Percentiles rank a stretch among this genome's conserved stretches.
Evolutionary conservation across 352 stramenopile species (phyloP).

Genomic region (Phytophthora foliorum): DNA sequence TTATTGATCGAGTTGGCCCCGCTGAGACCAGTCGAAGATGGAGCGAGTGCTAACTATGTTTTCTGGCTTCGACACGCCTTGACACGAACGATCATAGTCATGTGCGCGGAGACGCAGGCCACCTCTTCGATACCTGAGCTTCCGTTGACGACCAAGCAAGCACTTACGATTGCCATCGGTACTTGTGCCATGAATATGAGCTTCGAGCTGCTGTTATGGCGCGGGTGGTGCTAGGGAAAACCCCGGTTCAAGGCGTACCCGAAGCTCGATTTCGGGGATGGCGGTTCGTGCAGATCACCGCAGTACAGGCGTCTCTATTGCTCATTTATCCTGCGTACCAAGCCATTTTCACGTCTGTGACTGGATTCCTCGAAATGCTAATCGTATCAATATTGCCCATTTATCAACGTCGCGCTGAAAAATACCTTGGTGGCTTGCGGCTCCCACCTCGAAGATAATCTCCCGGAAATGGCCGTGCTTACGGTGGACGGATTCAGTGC

Average conservation of each 20-base stretch:
- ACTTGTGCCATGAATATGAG: neutral
- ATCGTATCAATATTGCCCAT: conserved; percentile 23
- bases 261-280: neutral
- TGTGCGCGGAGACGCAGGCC: neutral
- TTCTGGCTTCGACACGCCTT: conserved; percentile 30
- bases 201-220: neutral
- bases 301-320: conserved; percentile 30
- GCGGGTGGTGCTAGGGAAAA: conserved; percentile 4
- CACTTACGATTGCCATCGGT: conserved; percentile 2
- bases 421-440: conserved; percentile 35
- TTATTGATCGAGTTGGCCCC: conserved; percentile 13
- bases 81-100: neutral
- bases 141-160: conserved; percentile 4
- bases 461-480: conserved; percentile 38
- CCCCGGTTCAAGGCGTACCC: conserved; percentile 1
- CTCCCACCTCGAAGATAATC: conserved; percentile 28
- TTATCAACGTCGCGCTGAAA: conserved; percentile 46
- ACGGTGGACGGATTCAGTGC: conserved; percentile 42
- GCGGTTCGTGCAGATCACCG: conserved; percentile 18
- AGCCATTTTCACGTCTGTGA: conserved; percentile 4
- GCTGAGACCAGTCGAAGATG: conserved; percentile 7
- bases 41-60: conserved; percentile 24
- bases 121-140: conserved; percentile 22
- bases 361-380: neutral
- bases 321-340: conserved; percentile 41